Evolutionary conservation across 768 basidiomycete genomes (phyloP).

Genomic region (Gloeophyllum trabeum): DNA sequence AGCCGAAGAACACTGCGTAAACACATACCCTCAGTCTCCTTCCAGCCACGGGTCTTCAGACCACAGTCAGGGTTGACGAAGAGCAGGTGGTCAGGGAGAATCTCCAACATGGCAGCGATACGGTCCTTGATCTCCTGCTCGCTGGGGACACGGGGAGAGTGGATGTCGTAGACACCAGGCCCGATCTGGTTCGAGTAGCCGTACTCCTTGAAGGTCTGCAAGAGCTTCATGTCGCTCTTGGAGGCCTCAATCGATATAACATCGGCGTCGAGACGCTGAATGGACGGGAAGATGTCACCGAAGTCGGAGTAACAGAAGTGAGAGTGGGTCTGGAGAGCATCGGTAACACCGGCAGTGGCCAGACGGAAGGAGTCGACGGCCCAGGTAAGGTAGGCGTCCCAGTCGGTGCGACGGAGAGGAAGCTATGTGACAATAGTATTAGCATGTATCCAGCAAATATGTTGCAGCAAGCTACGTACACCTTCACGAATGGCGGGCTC

Average conservation of each 20-base stretch:
- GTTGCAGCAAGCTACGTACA: constrained; percentile 30
- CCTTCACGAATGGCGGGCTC: constrained; percentile 99
- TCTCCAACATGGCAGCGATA: constrained; percentile 71
- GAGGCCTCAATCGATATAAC: constrained; percentile 99
- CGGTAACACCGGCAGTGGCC: constrained; percentile 89
- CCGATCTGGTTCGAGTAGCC: constrained; percentile 97
- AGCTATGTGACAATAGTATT: constrained; percentile 33
- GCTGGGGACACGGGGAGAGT: constrained; percentile 95
- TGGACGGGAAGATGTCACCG: constrained; percentile 96
- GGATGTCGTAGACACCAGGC: constrained; percentile 98
- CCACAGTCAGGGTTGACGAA: constrained; percentile 98
- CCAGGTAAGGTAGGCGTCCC: constrained; percentile 95
- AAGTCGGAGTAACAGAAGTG: constrained; percentile 99
- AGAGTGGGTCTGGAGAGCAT: constrained; percentile 93
- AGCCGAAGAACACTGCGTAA: not conserved
- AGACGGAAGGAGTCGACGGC: constrained; percentile 99
- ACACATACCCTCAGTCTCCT: constrained; percentile 77
- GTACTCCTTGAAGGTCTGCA: constrained; percentile 89
- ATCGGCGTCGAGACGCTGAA: constrained; percentile 94
- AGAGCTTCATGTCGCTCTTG: constrained; percentile 96
- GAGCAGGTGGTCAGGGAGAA: constrained; percentile 71
- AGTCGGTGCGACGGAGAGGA: constrained; percentile 92
- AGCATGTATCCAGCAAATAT: not conserved
- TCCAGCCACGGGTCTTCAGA: constrained; percentile 98
- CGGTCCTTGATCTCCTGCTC: constrained; percentile 93